phyloP scores from a whole-genome alignment of 1,139 yeast species.

The Trichomonascaceae sp. region DNA sequence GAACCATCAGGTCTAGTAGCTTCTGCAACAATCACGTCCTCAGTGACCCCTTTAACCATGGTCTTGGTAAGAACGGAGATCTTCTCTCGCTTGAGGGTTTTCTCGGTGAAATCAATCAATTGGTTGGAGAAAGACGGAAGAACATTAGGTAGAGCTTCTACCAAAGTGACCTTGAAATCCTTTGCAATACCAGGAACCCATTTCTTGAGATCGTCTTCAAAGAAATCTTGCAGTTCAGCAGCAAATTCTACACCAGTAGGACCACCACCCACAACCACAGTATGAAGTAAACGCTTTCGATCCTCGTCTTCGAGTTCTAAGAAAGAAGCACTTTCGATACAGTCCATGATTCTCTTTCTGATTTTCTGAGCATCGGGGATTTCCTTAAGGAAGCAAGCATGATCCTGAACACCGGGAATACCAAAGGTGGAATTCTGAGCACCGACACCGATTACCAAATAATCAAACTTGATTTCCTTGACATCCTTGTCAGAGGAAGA shows the following conservation, averaged over 20 bases:
- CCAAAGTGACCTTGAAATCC: constrained; percentile 75
- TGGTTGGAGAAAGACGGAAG: constrained; percentile 82
- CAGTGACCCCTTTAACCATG: constrained; percentile 80
- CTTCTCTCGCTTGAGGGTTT: constrained; percentile 71
- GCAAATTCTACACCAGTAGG: constrained; percentile 97
- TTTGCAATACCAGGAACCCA: constrained; percentile 84
- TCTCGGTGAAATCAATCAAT: constrained; percentile 77
- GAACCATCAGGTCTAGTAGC: constrained; percentile 63
- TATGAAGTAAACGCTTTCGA: constrained; percentile 71
- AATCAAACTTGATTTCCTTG: constrained; percentile 50
- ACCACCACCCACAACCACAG: constrained; percentile 93
- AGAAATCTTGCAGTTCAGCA: constrained; percentile 90
- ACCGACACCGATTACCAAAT: constrained; percentile 84
- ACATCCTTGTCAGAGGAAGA: constrained; percentile 10
- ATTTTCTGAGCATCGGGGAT: constrained; percentile 75
- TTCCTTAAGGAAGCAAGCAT: constrained; percentile 82
- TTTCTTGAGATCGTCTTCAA: constrained; percentile 80
- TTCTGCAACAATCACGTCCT: constrained; percentile 60
- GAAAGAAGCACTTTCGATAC: constrained; percentile 76
- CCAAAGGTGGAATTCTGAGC: constrained; percentile 91
- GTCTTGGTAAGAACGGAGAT: constrained; percentile 76
- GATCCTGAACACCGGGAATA: constrained; percentile 86
- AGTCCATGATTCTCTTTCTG: constrained; percentile 69
- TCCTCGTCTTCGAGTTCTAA: constrained; percentile 69
- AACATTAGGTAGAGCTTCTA: constrained; percentile 89